phyloP scores from a whole-genome alignment of 495 filamentous ascomycete genomes.

The Chaetomidium leptoderma region DNA sequence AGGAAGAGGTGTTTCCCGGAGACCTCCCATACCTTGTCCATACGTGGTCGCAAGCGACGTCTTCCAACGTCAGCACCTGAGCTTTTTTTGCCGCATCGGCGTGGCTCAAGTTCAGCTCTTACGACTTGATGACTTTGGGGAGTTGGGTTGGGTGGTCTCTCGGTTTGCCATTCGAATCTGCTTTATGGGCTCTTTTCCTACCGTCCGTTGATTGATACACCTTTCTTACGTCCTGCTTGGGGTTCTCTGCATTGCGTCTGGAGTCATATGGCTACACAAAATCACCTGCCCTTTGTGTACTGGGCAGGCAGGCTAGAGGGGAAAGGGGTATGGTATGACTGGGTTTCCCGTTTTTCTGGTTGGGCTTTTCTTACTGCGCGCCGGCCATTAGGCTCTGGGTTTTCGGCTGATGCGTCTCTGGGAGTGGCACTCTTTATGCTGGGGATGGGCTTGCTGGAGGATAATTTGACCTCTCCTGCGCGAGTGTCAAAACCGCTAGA shows the following conservation, averaged over 20 bases:
- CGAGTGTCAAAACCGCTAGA: background rate
- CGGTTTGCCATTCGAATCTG: constrained; percentile 13
- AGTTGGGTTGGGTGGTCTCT: constrained; percentile 7
- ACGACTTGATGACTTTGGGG: constrained; percentile 29
- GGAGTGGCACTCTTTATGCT: too few species aligned
- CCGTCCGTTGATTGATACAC: background rate
- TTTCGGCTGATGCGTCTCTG: background rate
- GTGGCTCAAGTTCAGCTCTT: constrained; percentile 6
- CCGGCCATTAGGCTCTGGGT: background rate
- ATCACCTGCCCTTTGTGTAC: constrained; percentile 9
- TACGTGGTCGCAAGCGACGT: constrained; percentile 21
- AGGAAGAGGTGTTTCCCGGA: constrained; percentile 38
- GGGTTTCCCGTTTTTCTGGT: constrained; percentile 12
- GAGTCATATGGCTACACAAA: constrained; percentile 36
- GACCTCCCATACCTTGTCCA: constrained; percentile 30
- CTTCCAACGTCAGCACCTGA: constrained; percentile 6
- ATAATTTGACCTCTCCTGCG: background rate
- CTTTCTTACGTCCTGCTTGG: constrained; percentile 14
- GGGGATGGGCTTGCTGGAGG: background rate
- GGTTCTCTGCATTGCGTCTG: constrained; percentile 35
- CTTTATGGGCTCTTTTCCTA: constrained; percentile 8
- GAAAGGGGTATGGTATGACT: constrained; percentile 9
- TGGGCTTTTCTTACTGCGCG: background rate
- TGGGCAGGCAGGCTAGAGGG: constrained; percentile 18
- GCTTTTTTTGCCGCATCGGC: background rate